Base-by-base conservation (phyloP, 768 basidiomycete genomes). In the Termitomyces sp. region DNA sequence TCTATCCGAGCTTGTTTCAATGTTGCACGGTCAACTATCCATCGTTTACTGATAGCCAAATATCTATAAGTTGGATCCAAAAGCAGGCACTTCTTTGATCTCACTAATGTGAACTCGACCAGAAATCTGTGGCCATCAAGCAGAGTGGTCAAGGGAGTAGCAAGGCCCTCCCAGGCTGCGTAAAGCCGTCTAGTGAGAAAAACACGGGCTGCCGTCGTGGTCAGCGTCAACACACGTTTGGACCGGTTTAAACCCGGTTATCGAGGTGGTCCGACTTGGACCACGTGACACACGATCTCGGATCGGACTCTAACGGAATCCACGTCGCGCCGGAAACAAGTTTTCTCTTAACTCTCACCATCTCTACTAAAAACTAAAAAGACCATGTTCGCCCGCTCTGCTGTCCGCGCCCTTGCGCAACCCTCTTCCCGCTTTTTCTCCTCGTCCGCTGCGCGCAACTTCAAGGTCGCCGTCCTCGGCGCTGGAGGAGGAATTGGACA, bases 401-500 rank as follows among this genome's bases (percentile, higher is more conserved):
- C 83, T 64, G 68, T 77, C 68, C 86, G 86, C 62, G 66, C 80
- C 40, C 67, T 88, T 63, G 67, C 80, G 52, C 65, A 75, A 52
- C 72, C 78, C 44, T 79, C 79, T 35, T 69, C 84, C 57, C 84
- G 88, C 66, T 74, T 80, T 51, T 93, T 94, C 78, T 91, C 89
- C 44, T 85, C 90, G 25, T 86, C 87, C 22, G 76, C 82, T 23
- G 67, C 84, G 42, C 82, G 85, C 65, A 81, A 80, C 60, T 87
- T 86, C 62, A 95, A 94, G 78, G 96, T 97, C 70, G 90, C 91
- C 48, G 95, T 99, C 57, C 91, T 97, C 70, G 96, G 96, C 65
- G 97, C 97, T 58, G 96, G 93, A 65, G 96, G 96, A 81, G 96
- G 96, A 73, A 98, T 98, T 71, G 96, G 96, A 70, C 96, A 98